Base-by-base conservation (phyloP, 176 grass and related monocot species). In the Chrysopogon serrulatus region DNA sequence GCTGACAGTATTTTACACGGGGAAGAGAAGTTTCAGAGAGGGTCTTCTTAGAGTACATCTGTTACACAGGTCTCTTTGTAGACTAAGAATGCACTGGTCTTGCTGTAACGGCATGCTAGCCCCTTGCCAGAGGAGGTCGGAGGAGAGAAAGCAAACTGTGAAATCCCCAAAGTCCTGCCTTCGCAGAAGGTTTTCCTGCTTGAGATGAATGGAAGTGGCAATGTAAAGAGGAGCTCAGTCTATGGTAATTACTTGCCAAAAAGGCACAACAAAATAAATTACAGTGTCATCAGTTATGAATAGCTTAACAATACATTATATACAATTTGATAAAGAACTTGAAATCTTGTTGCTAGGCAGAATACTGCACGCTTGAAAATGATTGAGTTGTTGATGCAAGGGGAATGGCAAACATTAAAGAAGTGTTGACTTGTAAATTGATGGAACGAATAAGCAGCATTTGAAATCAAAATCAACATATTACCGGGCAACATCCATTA, bases 401-500 rank as follows among this genome's bases (percentile, higher is more conserved):
- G 32, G 28, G 13, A 75, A 87, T 30, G 56, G 10, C 24, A 10
- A 32, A 26, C 8, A 34, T 43, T 32, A 81, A 73, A 80, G 49
- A 11, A 11, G 8, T 77, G 33, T 18, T 43, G 44, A 23, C 23
- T 27, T 61, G 28, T 16, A 36, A 31, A 35, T 61, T 4, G 62
- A 66, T 76, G 37, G 72, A 27, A 53, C 28, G 31, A 80, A 47
- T 43, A 66, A 2, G 28, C 4, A 80, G 68, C 35, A 80, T 32
- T 6, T 19, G 26, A 6, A 59, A 61, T 59, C 10, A 57, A 35
- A 35, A 32, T 63, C 39, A n/a, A n/a, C n/a, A n/a, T n/a, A n/a
- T n/a, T 81, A 93, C 93, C 96, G 88, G 59, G 91, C 89, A 12
- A 88, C 88, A 76, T 95, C 93, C 79, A 98, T 73, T 23, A 98